phyloP scores from a whole-genome alignment of 345 rosid species.

The Eutrema japonicum region DNA sequence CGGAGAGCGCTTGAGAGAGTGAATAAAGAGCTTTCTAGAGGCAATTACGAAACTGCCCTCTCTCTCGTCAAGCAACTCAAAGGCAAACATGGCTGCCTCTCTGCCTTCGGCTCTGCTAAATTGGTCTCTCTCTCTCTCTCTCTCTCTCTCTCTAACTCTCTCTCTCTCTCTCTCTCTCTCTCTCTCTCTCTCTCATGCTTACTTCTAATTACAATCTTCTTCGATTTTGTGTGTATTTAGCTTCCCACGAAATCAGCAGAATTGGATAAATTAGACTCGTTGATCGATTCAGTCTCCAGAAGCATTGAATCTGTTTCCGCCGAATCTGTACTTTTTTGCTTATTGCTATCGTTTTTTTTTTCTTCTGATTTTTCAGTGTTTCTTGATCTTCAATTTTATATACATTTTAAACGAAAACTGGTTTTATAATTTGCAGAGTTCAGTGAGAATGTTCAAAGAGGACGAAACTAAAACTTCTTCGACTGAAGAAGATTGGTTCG shows the following conservation, averaged over 20 bases:
- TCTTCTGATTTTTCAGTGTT: background rate
- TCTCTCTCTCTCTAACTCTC: background rate
- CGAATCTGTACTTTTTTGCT: conserved; percentile 35
- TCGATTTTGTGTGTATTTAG: conserved; percentile 27
- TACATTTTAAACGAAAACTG: background rate
- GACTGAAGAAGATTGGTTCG: conserved; percentile 38
- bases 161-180: conserved; percentile 22
- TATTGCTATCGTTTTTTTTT: background rate
- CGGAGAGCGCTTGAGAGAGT: conserved; percentile 51
- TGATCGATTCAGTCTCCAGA: conserved; percentile 48
- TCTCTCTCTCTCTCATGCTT: background rate
- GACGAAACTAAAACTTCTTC: conserved; percentile 11
- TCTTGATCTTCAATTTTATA: background rate
- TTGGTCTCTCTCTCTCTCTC: conserved; percentile 43
- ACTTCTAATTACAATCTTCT: background rate
- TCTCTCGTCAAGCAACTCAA: conserved; percentile 55
- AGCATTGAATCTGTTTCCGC: conserved; percentile 43
- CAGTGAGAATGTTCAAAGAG: background rate
- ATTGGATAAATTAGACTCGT: conserved; percentile 41
- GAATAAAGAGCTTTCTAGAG: conserved; percentile 51
- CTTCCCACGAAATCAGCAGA: conserved; percentile 48
- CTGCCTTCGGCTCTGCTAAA: conserved; percentile 57
- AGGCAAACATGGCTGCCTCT: conserved; percentile 50
- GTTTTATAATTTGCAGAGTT: conserved; percentile 18
- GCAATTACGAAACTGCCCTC: conserved; percentile 51